These are phyloP conservation scores for Dothiorella sarmentorum DNA, from an alignment of 2,329 filamentous ascomycete species.

Conservation along the genomic window DNA sequence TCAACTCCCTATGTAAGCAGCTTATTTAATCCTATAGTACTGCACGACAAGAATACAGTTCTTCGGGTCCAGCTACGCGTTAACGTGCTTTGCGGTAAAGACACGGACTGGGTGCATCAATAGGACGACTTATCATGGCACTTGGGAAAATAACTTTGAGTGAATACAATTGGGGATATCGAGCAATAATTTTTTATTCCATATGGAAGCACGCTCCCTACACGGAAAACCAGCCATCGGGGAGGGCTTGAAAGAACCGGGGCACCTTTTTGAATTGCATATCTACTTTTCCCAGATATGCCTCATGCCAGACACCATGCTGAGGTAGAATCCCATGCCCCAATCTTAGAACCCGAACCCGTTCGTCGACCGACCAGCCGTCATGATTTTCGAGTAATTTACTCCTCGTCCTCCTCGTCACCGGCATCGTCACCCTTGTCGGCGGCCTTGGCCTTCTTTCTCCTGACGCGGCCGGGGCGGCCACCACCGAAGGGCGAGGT, in stretches of 20 bases:
- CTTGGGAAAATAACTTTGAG: background rate
- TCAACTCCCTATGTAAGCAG: too few relatives aligned
- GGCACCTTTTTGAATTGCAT: conserved; percentile 11
- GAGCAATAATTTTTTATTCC: conserved; percentile 3
- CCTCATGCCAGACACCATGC: conserved; percentile 1
- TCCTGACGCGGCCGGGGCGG: conserved; percentile 93
- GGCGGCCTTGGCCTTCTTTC: conserved; percentile 99
- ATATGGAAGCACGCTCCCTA: background rate
- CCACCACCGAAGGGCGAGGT: conserved; percentile 97
- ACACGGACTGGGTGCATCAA: too few relatives aligned
- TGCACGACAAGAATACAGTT: too few relatives aligned
- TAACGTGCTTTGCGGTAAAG: too few relatives aligned
- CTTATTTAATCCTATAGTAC: too few relatives aligned
- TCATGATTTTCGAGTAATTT: conserved; percentile 24
- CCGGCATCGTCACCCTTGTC: conserved; percentile 77
- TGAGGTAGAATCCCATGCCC: conserved; percentile 11
- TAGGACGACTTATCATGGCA: too few relatives aligned
- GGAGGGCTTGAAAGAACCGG: conserved; percentile 1
- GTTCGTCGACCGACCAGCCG: background rate
- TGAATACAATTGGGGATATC: background rate
- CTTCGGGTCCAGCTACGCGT: too few relatives aligned
- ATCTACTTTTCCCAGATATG: conserved; percentile 12
- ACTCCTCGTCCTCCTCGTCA: conserved; percentile 80
- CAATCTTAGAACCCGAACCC: conserved; percentile 11
- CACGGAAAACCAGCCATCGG: background rate